Evolutionary conservation across 2,329 filamentous ascomycete genomes (phyloP).

Genomic region (Sclerotinia trifoliorum): DNA sequence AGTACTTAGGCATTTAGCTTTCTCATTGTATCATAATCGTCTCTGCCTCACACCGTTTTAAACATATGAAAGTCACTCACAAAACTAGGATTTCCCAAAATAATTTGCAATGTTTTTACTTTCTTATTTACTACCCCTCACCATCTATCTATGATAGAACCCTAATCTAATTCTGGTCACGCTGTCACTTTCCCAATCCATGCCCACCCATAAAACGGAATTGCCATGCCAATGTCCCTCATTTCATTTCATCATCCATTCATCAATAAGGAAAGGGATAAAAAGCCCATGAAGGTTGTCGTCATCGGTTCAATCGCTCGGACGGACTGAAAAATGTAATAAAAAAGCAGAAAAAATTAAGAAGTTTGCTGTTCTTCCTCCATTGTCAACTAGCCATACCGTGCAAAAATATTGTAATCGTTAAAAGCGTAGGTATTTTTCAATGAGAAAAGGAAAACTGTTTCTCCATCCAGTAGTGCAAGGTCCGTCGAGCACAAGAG

Average conservation of each 20-base stretch:
- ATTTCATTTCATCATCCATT: constrained; percentile 16
- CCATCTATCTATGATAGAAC: constrained; percentile 18
- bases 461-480: constrained; percentile 19
- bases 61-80: background rate
- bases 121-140: constrained; percentile 19
- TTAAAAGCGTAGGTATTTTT: constrained; percentile 1
- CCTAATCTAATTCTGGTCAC: constrained; percentile 20
- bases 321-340: constrained; percentile 7
- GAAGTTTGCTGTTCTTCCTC: background rate
- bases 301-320: background rate
- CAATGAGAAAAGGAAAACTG: constrained; percentile 6
- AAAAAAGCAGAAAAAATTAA: constrained; percentile 16
- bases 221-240: constrained; percentile 17
- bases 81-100: background rate
- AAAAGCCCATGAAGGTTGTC: background rate
- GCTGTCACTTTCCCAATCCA: constrained; percentile 17
- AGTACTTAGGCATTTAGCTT: no score
- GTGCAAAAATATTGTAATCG: constrained; percentile 15
- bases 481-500: constrained; percentile 25
- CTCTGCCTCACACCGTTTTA: background rate
- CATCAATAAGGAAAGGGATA: background rate
- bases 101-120: constrained; percentile 24
- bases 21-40: no score
- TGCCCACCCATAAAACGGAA: constrained; percentile 7
- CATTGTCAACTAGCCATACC: constrained; percentile 19